These are phyloP conservation scores for Suhomyces maxii DNA, from an alignment of 1,139 yeast genomes.

Conservation along the genomic window DNA sequence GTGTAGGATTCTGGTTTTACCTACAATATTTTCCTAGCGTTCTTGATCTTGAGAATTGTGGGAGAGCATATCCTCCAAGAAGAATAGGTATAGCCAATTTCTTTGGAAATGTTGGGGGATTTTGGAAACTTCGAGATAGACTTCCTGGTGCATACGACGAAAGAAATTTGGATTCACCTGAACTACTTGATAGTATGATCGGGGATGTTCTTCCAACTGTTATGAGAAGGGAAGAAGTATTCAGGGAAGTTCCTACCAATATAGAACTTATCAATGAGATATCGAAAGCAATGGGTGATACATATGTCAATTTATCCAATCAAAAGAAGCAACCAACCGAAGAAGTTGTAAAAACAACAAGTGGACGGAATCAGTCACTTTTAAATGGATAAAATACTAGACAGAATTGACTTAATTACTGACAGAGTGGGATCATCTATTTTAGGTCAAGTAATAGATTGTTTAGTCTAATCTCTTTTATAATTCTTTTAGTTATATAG, in stretches of 20 bases:
- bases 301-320: slow-evolving; percentile 3
- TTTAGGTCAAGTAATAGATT: too few species aligned
- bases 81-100: slow-evolving; percentile 31
- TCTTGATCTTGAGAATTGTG: slow-evolving; percentile 28
- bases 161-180: slow-evolving; percentile 16
- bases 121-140: slow-evolving; percentile 32
- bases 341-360: too few species aligned
- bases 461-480: too few species aligned
- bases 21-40: slow-evolving; percentile 45
- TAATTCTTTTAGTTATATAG: too few species aligned
- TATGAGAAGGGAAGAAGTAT: neutral
- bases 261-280: slow-evolving; percentile 6
- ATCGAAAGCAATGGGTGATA: slow-evolving; percentile 3
- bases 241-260: slow-evolving; percentile 2
- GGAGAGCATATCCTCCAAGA: slow-evolving; percentile 50
- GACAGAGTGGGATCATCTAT: too few species aligned
- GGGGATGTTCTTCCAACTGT: too few species aligned
- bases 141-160: slow-evolving; percentile 20
- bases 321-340: too few species aligned
- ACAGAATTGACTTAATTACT: too few species aligned
- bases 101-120: slow-evolving; percentile 31
- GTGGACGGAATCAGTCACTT: too few species aligned
- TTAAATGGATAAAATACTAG: too few species aligned
- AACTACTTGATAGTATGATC: too few species aligned
- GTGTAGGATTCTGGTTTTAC: slow-evolving; percentile 35